Evolutionary conservation across 2,329 filamentous ascomycete species (phyloP).

Genomic region (Cordyceps tenuipes): DNA sequence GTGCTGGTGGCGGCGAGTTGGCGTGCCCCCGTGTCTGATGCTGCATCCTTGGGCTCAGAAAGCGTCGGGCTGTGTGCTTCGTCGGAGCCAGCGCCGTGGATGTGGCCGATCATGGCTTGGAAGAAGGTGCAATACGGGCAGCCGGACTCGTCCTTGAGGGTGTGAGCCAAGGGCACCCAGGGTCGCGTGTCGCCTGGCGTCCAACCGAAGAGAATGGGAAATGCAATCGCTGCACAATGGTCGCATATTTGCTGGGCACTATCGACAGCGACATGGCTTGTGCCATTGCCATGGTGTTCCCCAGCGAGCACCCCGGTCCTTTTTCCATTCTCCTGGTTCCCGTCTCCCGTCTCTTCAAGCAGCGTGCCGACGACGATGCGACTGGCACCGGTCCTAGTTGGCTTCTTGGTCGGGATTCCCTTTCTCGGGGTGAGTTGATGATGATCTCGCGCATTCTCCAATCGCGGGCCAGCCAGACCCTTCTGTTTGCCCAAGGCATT

Average conservation of each 20-base stretch:
- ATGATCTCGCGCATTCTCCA: slow-evolving; percentile 22
- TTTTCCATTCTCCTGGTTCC: slow-evolving; percentile 1
- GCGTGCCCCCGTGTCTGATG: background rate
- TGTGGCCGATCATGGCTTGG: slow-evolving; percentile 22
- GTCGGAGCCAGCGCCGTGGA: slow-evolving; percentile 13
- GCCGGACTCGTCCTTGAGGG: slow-evolving; percentile 19
- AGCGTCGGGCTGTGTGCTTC: slow-evolving; percentile 8
- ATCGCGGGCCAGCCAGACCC: slow-evolving; percentile 11
- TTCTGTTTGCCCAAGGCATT: slow-evolving; percentile 14
- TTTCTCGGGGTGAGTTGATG: slow-evolving; percentile 26
- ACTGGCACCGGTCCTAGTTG: slow-evolving; percentile 21
- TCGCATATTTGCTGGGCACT: slow-evolving; percentile 18
- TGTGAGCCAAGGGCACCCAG: slow-evolving; percentile 29
- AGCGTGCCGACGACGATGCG: slow-evolving; percentile 18
- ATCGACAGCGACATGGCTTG: background rate
- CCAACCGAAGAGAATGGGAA: slow-evolving; percentile 29
- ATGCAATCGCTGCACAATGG: slow-evolving; percentile 28
- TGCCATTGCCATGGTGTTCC: background rate
- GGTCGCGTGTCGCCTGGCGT: slow-evolving; percentile 26
- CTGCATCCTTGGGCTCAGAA: background rate
- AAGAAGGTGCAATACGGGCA: slow-evolving; percentile 34
- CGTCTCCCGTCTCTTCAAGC: slow-evolving; percentile 13
- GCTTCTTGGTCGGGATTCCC: slow-evolving; percentile 14
- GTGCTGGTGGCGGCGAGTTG: slow-evolving; percentile 18
- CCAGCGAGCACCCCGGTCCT: background rate